phyloP scores from a whole-genome alignment of 345 rosid species.

The Euphorbia pulcherrima region DNA sequence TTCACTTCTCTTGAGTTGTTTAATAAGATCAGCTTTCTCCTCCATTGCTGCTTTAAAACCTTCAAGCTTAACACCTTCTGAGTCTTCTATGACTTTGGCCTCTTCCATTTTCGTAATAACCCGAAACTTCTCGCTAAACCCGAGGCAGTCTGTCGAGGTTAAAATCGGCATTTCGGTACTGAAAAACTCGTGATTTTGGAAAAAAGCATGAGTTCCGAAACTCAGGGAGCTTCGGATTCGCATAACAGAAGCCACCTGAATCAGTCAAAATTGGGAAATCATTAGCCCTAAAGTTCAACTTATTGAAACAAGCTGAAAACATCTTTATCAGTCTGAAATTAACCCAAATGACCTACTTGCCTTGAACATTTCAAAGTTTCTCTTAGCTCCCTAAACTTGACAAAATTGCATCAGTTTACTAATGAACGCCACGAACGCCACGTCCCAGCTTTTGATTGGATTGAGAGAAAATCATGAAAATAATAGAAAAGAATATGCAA shows the following conservation, averaged over 20 bases:
- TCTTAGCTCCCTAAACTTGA: too few species aligned
- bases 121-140: conserved; percentile 55
- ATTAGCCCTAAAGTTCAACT: too few species aligned
- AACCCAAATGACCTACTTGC: too few species aligned
- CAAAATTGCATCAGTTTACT: too few species aligned
- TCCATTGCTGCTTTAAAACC: conserved; percentile 54
- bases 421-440: too few species aligned
- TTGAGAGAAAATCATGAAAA: too few species aligned
- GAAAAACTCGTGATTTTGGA: conserved; percentile 63
- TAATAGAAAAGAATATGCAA: too few species aligned
- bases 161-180: conserved; percentile 72
- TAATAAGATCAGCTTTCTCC: conserved; percentile 57
- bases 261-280: not conserved
- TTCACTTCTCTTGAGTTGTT: conserved; percentile 72
- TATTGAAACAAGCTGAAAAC: too few species aligned
- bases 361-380: too few species aligned
- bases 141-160: conserved; percentile 61
- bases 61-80: conserved; percentile 45
- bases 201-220: conserved; percentile 65
- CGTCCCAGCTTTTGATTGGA: too few species aligned
- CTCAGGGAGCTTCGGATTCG: conserved; percentile 60
- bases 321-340: too few species aligned
- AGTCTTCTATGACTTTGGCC: conserved; percentile 17
- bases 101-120: conserved; percentile 47
- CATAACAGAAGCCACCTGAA: conserved; percentile 72